Evolutionary conservation across 441 rosid genomes (phyloP).

Genomic region (Melastoma candidum): DNA sequence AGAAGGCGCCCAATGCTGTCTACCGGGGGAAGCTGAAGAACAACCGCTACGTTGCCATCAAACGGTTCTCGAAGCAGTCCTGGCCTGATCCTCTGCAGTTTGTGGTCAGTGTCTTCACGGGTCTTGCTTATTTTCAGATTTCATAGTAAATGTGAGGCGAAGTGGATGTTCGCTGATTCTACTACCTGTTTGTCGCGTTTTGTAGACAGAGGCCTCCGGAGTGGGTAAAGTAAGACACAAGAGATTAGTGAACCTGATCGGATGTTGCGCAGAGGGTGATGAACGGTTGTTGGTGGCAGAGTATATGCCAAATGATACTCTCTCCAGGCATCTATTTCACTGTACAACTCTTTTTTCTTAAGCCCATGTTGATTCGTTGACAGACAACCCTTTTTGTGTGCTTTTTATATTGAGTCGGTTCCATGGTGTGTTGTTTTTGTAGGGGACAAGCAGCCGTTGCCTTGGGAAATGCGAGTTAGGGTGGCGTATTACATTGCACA

Average conservation of each 20-base stretch:
- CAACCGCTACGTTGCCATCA: conserved; percentile 48
- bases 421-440: background rate
- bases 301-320: conserved; percentile 67
- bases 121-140: background rate
- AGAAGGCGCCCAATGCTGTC: conserved; percentile 66
- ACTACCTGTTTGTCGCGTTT: background rate
- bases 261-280: conserved; percentile 65
- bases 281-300: conserved; percentile 67
- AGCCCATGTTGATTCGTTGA: too few relatives aligned
- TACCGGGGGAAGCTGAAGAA: conserved; percentile 56
- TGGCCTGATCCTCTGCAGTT: conserved; percentile 78
- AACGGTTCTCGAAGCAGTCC: conserved; percentile 54
- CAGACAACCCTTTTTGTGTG: background rate
- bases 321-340: conserved; percentile 69
- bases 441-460: conserved; percentile 75
- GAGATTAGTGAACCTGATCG: conserved; percentile 55
- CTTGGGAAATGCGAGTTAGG: conserved; percentile 77
- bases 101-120: conserved; percentile 23
- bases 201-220: conserved; percentile 46
- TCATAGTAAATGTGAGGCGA: conserved; percentile 1
- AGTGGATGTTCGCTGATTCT: background rate
- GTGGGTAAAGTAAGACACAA: conserved; percentile 57
- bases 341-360: conserved; percentile 22
- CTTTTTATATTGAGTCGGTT: background rate
- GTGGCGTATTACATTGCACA: conserved; percentile 49